Base-by-base conservation (phyloP, 164 flowering plant genomes). In the Magnolia officinalis region DNA sequence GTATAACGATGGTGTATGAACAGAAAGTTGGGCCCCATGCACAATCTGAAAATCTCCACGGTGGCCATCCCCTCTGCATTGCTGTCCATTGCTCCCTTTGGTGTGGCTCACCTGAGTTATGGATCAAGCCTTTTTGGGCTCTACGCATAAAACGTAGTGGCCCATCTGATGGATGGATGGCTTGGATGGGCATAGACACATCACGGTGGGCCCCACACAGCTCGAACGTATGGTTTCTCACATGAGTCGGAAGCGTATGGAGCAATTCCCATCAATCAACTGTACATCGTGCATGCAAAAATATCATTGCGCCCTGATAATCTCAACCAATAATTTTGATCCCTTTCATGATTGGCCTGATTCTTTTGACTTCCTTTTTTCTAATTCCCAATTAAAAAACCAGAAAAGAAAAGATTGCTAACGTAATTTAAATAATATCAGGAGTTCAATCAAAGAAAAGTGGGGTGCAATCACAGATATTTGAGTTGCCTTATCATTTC, bases 261-360 rank as follows among this genome's bases (percentile, higher is more conserved):
- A 11, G 13, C 16, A 2, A 55, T 55, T 37, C 16, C 10, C n/a
- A 16, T 8, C 71, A 68, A 29, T 68, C 71, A 16, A 31, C 50
- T 68, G n/a, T 26, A 13, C 16, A 29, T 68, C 31, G 50, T 68
- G 71, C 16, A 68, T 24, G 50, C 71, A 31, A 68, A 65, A 26
- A 66, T 66, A 68, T 68, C 50, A 68, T 68, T 68, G 31, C 29
- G 71, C 29, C 50, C 71, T 68, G 45, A 37, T 37, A 10, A 31
- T 68, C 50, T 37, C 29, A 6, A 6, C 71, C 71, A 10, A 68
- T 29, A 37, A 68, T n/a, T 68, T 68, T 29, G 71, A 68, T 68
- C 50, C 50, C 14, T 68, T 68, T 68, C 71, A 68, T 68, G 71
- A 68, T 68, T 29, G 29, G 71, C 31, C 26, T 68, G 71, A 68